phyloP scores from a whole-genome alignment of 2,329 filamentous ascomycete genomes.

The Aciculosporium take region DNA sequence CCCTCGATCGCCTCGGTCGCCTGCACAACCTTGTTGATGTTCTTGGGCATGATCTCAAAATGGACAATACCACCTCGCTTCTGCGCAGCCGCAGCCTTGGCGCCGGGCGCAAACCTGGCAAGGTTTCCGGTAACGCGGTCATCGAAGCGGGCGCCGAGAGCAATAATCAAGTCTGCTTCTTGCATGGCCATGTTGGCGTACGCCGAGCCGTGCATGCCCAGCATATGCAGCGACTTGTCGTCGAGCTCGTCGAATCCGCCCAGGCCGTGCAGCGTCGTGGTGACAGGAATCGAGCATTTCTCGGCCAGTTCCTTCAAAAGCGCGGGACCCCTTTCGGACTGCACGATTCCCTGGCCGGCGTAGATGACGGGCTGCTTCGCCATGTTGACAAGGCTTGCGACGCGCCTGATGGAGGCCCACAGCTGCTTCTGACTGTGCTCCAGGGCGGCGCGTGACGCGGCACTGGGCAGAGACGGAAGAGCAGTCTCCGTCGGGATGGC shows the following conservation, averaged over 20 bases:
- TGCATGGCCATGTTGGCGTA: conserved; percentile 99
- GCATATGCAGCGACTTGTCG: conserved; percentile 91
- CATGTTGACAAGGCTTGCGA: conserved; percentile 69
- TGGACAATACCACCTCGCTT: conserved; percentile 88
- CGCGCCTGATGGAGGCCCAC: conserved; percentile 56
- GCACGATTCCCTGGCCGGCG: conserved; percentile 79
- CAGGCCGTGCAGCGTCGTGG: conserved; percentile 86
- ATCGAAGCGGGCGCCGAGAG: conserved; percentile 85
- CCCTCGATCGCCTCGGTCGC: conserved; percentile 92
- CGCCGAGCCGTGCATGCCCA: conserved; percentile 94
- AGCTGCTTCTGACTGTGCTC: conserved; percentile 61
- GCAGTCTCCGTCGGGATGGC: conserved; percentile 67
- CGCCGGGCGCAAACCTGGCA: conserved; percentile 75
- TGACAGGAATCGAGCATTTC: conserved; percentile 84
- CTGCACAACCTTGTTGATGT: conserved; percentile 99
- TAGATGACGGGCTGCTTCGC: conserved; percentile 94
- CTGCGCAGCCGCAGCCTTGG: conserved; percentile 71
- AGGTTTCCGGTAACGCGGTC: conserved; percentile 81
- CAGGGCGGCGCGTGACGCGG: conserved; percentile 68
- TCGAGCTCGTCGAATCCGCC: conserved; percentile 88
- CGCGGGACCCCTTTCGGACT: conserved; percentile 61
- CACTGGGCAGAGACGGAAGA: conserved; percentile 69
- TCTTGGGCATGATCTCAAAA: conserved; percentile 98
- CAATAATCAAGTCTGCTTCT: conserved; percentile 89
- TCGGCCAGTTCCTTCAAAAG: conserved; percentile 77